Evolutionary conservation across 2,329 filamentous ascomycete genomes (phyloP).

Genomic region (Cephalotrichum gorgonifer): DNA sequence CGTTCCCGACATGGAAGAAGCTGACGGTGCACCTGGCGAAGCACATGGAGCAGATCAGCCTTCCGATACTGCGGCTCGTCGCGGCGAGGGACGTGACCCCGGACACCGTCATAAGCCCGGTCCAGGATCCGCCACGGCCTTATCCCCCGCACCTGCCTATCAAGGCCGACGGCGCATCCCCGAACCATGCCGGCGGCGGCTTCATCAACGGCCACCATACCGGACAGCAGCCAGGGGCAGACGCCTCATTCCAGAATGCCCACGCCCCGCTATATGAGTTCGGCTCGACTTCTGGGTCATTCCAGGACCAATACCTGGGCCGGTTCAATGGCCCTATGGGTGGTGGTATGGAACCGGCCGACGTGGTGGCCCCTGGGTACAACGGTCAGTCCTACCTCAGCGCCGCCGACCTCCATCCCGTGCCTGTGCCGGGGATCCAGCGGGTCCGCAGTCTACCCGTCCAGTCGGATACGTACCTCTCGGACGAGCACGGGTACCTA

Average conservation of each 20-base stretch:
- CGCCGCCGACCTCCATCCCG: neutral
- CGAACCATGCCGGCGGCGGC: neutral
- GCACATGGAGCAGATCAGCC: conserved; percentile 86
- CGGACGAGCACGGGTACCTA: neutral
- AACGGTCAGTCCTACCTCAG: neutral
- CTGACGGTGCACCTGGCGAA: conserved; percentile 86
- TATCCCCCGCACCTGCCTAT: conserved; percentile 4
- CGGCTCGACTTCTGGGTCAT: neutral
- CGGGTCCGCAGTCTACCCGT: conserved; percentile 3
- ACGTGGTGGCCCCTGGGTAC: neutral
- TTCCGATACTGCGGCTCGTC: conserved; percentile 62
- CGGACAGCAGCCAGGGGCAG: neutral
- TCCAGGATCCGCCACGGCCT: conserved; percentile 42
- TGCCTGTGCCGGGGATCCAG: neutral
- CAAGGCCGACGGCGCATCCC: neutral
- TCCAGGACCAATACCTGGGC: neutral
- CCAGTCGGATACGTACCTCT: neutral
- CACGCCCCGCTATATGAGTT: neutral
- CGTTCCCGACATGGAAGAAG: conserved; percentile 82
- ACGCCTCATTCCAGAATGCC: neutral
- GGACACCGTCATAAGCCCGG: conserved; percentile 58
- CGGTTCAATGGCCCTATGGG: conserved; percentile 1
- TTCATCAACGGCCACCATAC: conserved; percentile 11
- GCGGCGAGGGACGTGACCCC: conserved; percentile 38
- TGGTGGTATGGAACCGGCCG: neutral